Evolutionary conservation across 768 basidiomycete species (phyloP).

Genomic region (Psilocybe sp.): DNA sequence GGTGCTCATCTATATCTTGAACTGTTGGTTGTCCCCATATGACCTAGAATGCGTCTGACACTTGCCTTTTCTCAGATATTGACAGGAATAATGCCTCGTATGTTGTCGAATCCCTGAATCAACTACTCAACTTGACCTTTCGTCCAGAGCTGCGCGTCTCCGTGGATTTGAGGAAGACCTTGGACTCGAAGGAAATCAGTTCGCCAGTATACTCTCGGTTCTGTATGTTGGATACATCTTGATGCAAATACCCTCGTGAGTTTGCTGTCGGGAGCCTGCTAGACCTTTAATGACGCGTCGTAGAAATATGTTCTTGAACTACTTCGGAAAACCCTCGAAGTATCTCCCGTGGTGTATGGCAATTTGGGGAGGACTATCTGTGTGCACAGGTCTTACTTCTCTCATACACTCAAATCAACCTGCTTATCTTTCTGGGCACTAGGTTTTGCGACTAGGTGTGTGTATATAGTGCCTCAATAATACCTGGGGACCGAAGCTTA

Average conservation of each 20-base stretch:
- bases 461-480: not conserved
- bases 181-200: slow-evolving; percentile 53
- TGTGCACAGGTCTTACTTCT: slow-evolving; percentile 42
- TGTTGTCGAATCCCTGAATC: no score
- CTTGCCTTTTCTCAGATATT: slow-evolving; percentile 37
- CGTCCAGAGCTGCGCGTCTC: slow-evolving; percentile 62
- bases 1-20: slow-evolving; percentile 51
- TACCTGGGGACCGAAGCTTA: no score
- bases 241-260: slow-evolving; percentile 80
- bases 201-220: slow-evolving; percentile 64
- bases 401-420: not conserved
- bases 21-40: slow-evolving; percentile 33
- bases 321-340: slow-evolving; percentile 64
- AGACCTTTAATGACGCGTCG: not conserved
- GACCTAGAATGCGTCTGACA: not conserved
- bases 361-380: slow-evolving; percentile 66
- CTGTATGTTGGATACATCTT: slow-evolving; percentile 74
- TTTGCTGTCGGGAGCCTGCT: slow-evolving; percentile 1
- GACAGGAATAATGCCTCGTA: slow-evolving; percentile 78
- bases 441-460: slow-evolving; percentile 41
- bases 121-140: not conserved
- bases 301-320: slow-evolving; percentile 76
- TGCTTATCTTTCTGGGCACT: not conserved
- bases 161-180: slow-evolving; percentile 72
- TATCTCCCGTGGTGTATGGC: slow-evolving; percentile 70